These are phyloP conservation scores for Sequoia sempervirens DNA, from an alignment of 75 land plant genomes.

Conservation along the genomic window DNA sequence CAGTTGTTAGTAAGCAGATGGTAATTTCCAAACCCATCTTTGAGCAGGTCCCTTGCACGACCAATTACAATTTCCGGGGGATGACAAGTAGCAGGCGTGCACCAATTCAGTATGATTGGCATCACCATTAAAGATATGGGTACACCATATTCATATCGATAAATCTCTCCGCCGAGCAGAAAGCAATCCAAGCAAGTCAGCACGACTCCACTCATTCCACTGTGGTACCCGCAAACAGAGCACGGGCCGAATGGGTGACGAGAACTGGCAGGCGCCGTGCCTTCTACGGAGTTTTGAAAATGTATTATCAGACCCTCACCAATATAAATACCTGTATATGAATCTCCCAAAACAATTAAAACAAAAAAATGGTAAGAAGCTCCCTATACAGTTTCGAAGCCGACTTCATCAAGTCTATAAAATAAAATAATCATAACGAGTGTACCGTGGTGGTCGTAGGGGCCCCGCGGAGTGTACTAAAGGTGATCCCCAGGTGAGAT, in stretches of 20 bases:
- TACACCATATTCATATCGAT: conserved; percentile 36
- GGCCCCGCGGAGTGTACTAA: neutral
- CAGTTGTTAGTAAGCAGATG: conserved; percentile 31
- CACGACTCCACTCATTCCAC: conserved; percentile 25
- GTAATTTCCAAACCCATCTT: conserved; percentile 38
- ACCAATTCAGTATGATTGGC: neutral
- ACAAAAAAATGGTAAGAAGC: too few species aligned
- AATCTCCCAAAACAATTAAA: too few species aligned
- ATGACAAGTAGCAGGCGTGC: conserved; percentile 23
- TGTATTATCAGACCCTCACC: neutral
- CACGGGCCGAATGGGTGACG: neutral
- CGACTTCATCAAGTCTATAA: too few species aligned
- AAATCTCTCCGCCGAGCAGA: conserved; percentile 15
- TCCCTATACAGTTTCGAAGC: too few species aligned
- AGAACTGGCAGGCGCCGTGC: neutral
- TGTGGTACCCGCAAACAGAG: neutral
- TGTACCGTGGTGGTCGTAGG: too few species aligned
- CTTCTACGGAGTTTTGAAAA: neutral
- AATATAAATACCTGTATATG: neutral
- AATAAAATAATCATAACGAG: too few species aligned
- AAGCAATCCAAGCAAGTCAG: conserved; percentile 35
- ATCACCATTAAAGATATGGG: too few species aligned
- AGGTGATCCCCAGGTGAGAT: too few species aligned
- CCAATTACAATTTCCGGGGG: conserved; percentile 21
- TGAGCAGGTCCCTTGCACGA: conserved; percentile 32